A percentile compares a stretch with the other conserved stretches of the same genome.
Evolutionary conservation across 176 grass and related monocot species (phyloP).

Genomic region (Musa troglodytarum): DNA sequence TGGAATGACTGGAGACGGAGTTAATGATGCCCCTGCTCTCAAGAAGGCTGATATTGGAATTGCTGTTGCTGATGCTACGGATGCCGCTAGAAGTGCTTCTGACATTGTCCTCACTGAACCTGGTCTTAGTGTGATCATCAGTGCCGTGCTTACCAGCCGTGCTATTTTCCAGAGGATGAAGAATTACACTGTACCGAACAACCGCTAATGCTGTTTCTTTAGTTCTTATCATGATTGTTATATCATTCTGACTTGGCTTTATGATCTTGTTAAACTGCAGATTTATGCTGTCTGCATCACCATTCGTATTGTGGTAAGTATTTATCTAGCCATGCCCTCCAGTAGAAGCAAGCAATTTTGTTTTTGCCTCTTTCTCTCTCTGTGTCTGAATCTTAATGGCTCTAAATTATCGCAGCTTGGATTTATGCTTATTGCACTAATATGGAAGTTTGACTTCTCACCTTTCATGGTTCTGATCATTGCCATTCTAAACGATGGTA

Average conservation of each 20-base stretch:
- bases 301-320: constrained; percentile 97
- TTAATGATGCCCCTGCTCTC: constrained; percentile 87
- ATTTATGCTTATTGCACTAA: constrained; percentile 90
- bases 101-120: constrained; percentile 96
- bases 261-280: constrained; percentile 27
- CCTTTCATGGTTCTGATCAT: constrained; percentile 98
- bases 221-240: not conserved
- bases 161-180: constrained; percentile 99
- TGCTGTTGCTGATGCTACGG: constrained; percentile 88
- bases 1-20: constrained; percentile 94
- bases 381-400: not conserved
- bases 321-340: not conserved
- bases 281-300: constrained; percentile 97
- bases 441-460: constrained; percentile 98
- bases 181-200: constrained; percentile 72
- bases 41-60: constrained; percentile 98
- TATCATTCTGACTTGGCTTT: constrained; percentile 5
- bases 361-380: not conserved
- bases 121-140: constrained; percentile 93
- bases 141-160: constrained; percentile 88
- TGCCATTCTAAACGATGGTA: constrained; percentile 93
- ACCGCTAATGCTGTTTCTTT: not conserved
- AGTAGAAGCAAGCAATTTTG: not conserved
- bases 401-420: constrained; percentile 46
- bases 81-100: constrained; percentile 78